phyloP scores from a whole-genome alignment of 2,329 filamentous ascomycete species.

The Diaporthe longicolla region DNA sequence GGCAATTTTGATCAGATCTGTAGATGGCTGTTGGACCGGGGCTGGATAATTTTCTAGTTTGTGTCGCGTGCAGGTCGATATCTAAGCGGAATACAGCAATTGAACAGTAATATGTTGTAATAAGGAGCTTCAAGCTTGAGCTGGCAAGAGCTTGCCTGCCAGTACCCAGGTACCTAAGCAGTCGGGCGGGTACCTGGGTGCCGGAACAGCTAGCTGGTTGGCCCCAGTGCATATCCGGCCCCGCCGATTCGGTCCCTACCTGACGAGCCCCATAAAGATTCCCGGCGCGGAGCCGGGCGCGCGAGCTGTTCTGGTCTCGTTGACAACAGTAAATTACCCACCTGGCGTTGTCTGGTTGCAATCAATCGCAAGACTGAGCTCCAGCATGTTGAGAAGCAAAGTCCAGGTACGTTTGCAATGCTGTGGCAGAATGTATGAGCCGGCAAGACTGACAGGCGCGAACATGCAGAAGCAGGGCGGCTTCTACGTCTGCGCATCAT shows the following conservation, averaged over 20 bases:
- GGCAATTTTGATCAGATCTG: neutral
- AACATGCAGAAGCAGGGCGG: constrained; percentile 53
- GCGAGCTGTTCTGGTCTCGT: constrained; percentile 25
- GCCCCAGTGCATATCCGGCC: constrained; percentile 1
- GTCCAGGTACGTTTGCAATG: constrained; percentile 32
- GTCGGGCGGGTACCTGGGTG: neutral
- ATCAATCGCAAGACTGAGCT: constrained; percentile 15
- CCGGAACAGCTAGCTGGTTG: neutral
- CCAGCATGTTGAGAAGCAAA: constrained; percentile 41
- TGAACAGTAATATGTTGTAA: too few relatives aligned
- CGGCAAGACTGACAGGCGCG: neutral
- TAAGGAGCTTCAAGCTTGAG: neutral
- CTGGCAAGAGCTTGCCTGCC: constrained; percentile 21
- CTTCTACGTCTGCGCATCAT: constrained; percentile 59
- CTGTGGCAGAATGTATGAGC: too few relatives aligned
- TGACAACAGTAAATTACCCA: constrained; percentile 1
- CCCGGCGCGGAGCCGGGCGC: constrained; percentile 17
- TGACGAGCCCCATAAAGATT: constrained; percentile 29
- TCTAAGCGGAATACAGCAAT: neutral
- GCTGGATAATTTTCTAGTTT: neutral
- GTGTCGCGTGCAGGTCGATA: neutral
- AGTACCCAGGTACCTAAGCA: neutral
- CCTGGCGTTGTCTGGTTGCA: neutral
- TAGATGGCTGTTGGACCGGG: neutral
- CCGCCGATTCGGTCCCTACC: constrained; percentile 23